Percentiles rank a stretch among this genome's conserved stretches.
Conservation (phyloP, 129 eudicot genomes). For the Heracleum sosnowskyi region DNA sequence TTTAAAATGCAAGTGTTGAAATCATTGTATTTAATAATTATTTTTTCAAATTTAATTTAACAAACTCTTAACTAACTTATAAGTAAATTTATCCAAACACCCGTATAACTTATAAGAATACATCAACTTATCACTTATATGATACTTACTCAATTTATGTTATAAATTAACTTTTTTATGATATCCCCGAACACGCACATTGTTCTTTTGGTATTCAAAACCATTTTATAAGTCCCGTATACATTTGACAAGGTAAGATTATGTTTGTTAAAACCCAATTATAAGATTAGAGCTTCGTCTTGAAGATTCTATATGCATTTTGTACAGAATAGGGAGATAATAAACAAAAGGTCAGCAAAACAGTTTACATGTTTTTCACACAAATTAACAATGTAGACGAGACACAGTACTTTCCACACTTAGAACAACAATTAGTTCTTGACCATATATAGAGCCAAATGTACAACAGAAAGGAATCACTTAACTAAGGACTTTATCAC, state of each 20-base stretch:
- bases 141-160: too few species aligned
- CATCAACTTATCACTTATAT: too few species aligned
- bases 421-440: not conserved
- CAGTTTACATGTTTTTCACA: not conserved
- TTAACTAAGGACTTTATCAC: not conserved
- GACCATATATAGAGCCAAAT: not conserved
- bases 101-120: too few species aligned
- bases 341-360: not conserved
- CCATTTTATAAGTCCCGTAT: not conserved
- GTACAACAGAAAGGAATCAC: too few species aligned
- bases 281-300: not conserved
- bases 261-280: not conserved
- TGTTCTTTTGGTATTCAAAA: not conserved
- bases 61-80: too few species aligned
- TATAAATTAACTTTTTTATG: too few species aligned
- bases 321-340: not conserved
- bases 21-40: too few species aligned
- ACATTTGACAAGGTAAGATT: not conserved
- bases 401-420: not conserved
- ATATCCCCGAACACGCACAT: too few species aligned
- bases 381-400: not conserved
- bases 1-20: too few species aligned
- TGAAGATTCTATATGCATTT: not conserved
- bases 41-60: too few species aligned
- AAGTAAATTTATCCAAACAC: too few species aligned